These are phyloP conservation scores for Theileria annulata DNA, from an alignment of 169 alveolate genomes.

Conservation along the genomic window DNA sequence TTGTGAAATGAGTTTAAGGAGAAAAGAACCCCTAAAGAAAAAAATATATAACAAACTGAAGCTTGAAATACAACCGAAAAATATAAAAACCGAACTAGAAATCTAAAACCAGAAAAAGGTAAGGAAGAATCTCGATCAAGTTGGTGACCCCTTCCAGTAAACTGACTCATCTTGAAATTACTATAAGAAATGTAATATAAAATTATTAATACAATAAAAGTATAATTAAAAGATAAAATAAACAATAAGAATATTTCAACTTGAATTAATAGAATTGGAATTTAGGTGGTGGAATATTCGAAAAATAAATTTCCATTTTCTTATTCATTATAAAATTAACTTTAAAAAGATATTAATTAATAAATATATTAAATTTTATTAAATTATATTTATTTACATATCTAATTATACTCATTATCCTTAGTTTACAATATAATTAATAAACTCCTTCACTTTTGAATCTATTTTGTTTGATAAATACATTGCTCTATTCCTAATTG, in stretches of 20 bases:
- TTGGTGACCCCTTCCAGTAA: slow-evolving; percentile 14
- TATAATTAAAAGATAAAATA: not conserved
- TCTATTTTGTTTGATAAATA: slow-evolving; percentile 8
- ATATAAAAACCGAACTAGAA: not conserved
- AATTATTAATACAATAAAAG: not conserved
- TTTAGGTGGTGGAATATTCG: not conserved
- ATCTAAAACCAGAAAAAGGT: slow-evolving; percentile 9
- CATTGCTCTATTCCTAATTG: not conserved
- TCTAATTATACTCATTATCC: not conserved
- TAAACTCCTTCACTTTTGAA: not conserved
- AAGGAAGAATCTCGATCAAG: slow-evolving; percentile 7
- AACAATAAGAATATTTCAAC: not conserved
- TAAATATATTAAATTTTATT: too few relatives aligned
- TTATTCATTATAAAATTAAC: not conserved
- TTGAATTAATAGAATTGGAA: not conserved
- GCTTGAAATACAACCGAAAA: slow-evolving; percentile 12
- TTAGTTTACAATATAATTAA: slow-evolving; percentile 6
- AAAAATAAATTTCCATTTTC: not conserved
- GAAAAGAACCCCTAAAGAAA: slow-evolving; percentile 23
- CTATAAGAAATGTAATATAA: not conserved
- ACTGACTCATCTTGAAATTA: slow-evolving; percentile 23
- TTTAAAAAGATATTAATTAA: not conserved
- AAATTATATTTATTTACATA: not conserved
- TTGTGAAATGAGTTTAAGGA: slow-evolving; percentile 12
- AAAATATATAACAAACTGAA: slow-evolving; percentile 17